These are phyloP conservation scores for Microsporum ferrugineum DNA, from an alignment of 2,329 filamentous ascomycete species.

Conservation along the genomic window DNA sequence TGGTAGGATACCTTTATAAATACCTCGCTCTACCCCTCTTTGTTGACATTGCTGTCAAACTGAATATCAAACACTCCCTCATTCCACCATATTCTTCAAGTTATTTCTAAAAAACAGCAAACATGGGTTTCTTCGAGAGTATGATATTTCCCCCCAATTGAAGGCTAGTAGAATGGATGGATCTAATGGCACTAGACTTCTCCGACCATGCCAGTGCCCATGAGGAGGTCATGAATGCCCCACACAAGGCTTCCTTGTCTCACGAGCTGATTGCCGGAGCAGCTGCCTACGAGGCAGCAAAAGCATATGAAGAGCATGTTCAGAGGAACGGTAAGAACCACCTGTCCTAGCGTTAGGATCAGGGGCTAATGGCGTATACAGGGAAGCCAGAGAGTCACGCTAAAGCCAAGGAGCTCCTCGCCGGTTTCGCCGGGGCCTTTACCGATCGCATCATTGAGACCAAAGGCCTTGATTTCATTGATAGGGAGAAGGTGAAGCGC, in stretches of 20 bases:
- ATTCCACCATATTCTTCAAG: neutral
- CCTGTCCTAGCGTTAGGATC: neutral
- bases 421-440: conserved; percentile 63
- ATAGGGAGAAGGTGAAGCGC: neutral
- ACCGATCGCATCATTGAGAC: conserved; percentile 64
- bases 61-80: neutral
- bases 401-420: conserved; percentile 66
- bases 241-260: conserved; percentile 51
- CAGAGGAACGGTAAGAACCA: conserved; percentile 48
- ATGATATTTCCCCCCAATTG: neutral
- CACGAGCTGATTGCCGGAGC: conserved; percentile 68
- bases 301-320: conserved; percentile 65
- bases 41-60: neutral
- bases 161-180: neutral
- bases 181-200: neutral
- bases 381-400: conserved; percentile 58
- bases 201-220: conserved; percentile 23
- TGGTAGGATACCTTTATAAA: neutral
- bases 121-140: neutral
- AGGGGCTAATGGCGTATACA: conserved; percentile 21
- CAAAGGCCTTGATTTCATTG: conserved; percentile 44
- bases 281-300: conserved; percentile 68
- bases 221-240: conserved; percentile 40
- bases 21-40: neutral
- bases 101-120: neutral